Evolutionary conservation across 352 stramenopile species (phyloP), one percentile per base, ranked within the genome.

Genomic region (Globisporangium yorkense): DNA sequence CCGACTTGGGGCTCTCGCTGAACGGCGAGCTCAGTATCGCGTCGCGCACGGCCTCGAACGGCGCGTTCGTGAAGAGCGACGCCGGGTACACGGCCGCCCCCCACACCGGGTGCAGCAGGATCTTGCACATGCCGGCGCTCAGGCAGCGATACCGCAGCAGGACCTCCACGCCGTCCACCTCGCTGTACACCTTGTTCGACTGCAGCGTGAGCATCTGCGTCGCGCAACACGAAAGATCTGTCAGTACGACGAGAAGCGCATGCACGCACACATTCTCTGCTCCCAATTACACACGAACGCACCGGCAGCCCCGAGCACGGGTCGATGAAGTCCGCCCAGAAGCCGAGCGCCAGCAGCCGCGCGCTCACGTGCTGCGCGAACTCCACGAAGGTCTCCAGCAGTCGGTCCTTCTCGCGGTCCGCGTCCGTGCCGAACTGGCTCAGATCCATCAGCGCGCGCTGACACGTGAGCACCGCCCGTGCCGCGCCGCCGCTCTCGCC

Each of bases 321-420:
- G 80, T 99, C 96, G 70, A 98, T 98, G 68, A 96, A 99, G 76
- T 99, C 96, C 16, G 93, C 94, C 94, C 94, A 99, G 70, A 88
- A 97, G 16, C 89, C 80, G 37, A 71, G 74, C 24, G 68, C 72
- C 44, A 84, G 70, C 24, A 98, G 67, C 52, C 75, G 66, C 12
- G 92, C 67, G 54, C 80, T 92, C 20, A 99, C 68, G 40, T 84
- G 70, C 54, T 94, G 78, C 33, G 92, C 94, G 67, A 98, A 98
- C 29, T 75, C 81, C 35, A 97, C 77, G 64, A 98, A 98, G n/a
- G 82, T 86, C 70, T 98, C 97, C 1, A 98, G 83, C n/a, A 98
- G 75, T 31, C 92, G 77, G 76, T 99, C 94, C 63, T 99, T 99
- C 77, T 99, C 96, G 39, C 71, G 61, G 65, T 98, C 96, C 31